Base-by-base conservation (phyloP, 164 flowering plant genomes). In the Magnolia officinalis region DNA sequence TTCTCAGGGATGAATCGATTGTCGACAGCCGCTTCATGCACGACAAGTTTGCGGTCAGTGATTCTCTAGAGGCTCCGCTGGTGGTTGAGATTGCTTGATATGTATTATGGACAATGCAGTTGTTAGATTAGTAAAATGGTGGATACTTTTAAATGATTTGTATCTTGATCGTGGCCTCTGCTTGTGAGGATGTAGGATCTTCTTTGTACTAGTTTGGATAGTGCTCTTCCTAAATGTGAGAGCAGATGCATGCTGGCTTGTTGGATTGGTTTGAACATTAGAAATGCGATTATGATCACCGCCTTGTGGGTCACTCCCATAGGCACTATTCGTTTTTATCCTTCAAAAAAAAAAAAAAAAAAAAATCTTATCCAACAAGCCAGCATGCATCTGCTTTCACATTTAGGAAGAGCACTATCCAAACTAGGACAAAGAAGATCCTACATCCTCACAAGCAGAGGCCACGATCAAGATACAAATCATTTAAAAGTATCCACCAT, bases 1-100 rank as follows among this genome's bases (percentile, higher is more conserved):
- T 93, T 58, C 86, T 85, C 37, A 93, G 88, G 80, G 24, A 23
- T 23, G 24, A 23, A 23, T 23, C 24, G 24, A 23, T 23, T 23
- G 24, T 23, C 24, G 97, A 93, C 29, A 95, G 98, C 75, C 96
- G 98, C 69, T 93, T 93, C 85, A 95, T 93, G 98, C 93, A 93
- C 58, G 98, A 93, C 71, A 93, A 87, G 52, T 93, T 81, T 87
- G 96, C 97, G 20, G 89, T 89, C 52, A 82, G 80, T 23, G 87
- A 91, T 65, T 92, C 98, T 31, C 98, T 98, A 9, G 97, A 95
- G 77, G 98, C 98, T 55, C 98, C 98, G 1, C 78, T 95, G 81
- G 98, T 95, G 55, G 93, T 95, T 75, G 98, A 98, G 1, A 95
- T 98, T 31, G 37, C 37, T 31, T 2, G 37, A 31, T 31, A 31